Percentiles rank a stretch among this genome's conserved stretches.
These are phyloP conservation scores for Vaccinium darrowii DNA, from an alignment of 148 eudicot genomes.

Conservation along the genomic window DNA sequence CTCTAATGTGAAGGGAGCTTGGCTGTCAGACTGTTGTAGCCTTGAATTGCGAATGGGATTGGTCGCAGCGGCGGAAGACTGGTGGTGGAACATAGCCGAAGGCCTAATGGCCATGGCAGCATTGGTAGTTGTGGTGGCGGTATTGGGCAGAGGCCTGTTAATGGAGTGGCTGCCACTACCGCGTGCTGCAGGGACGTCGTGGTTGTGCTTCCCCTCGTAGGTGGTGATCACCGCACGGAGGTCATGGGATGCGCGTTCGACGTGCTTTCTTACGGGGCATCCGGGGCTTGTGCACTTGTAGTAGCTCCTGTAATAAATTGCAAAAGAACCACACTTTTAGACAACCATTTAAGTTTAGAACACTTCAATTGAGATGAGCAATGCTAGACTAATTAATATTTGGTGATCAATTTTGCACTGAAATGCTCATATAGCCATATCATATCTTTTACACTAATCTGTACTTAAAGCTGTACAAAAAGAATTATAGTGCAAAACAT, in stretches of 20 bases:
- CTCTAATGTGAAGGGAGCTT: constrained; percentile 55
- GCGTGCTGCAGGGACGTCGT: constrained; percentile 71
- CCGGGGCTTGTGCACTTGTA: constrained; percentile 68
- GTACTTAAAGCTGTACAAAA: too few species aligned
- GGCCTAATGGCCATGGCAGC: constrained; percentile 48
- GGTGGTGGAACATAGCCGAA: constrained; percentile 29
- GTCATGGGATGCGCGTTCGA: constrained; percentile 74
- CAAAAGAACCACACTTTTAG: background rate
- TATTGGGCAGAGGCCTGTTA: constrained; percentile 29
- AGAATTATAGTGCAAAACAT: too few species aligned
- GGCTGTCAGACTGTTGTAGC: constrained; percentile 27
- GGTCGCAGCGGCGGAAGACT: constrained; percentile 6
- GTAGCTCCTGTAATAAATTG: constrained; percentile 53
- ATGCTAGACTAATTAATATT: background rate
- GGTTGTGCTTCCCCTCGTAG: constrained; percentile 85
- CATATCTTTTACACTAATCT: too few species aligned
- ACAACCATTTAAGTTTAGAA: background rate
- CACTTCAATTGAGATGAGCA: background rate
- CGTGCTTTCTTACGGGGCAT: constrained; percentile 72
- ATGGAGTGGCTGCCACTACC: constrained; percentile 43
- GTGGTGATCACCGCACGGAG: constrained; percentile 69
- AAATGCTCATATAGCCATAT: too few species aligned
- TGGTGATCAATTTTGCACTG: too few species aligned
- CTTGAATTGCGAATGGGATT: constrained; percentile 26
- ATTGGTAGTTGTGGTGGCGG: background rate